phyloP scores from a whole-genome alignment of 768 basidiomycete species.

The Porpolomopsis calyptriformis region DNA sequence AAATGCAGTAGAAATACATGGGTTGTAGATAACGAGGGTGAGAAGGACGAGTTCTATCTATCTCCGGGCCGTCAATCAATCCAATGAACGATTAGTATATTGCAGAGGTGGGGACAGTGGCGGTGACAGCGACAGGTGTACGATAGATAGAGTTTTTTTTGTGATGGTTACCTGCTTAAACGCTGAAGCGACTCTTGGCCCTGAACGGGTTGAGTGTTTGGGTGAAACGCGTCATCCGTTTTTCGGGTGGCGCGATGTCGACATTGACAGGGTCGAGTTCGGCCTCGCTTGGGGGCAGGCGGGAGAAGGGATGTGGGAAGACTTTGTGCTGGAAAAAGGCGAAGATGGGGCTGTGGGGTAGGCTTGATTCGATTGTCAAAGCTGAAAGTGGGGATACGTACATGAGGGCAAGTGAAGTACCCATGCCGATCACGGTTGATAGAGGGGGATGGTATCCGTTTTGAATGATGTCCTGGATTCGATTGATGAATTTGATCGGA shows the following conservation, averaged over 20 bases:
- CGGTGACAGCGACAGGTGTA: too few relatives aligned
- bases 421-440: slow-evolving; percentile 40
- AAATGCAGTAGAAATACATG: too few relatives aligned
- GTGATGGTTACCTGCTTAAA: too few relatives aligned
- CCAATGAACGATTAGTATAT: too few relatives aligned
- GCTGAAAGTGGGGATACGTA: slow-evolving; percentile 24
- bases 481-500: neutral
- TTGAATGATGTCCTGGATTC: slow-evolving; percentile 36
- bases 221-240: too few relatives aligned
- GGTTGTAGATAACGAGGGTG: too few relatives aligned
- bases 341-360: slow-evolving; percentile 34
- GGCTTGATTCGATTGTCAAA: neutral
- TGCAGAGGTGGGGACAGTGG: too few relatives aligned
- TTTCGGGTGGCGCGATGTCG: neutral
- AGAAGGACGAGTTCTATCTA: too few relatives aligned
- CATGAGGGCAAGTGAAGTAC: slow-evolving; percentile 44
- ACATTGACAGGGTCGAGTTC: slow-evolving; percentile 8
- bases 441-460: slow-evolving; percentile 41
- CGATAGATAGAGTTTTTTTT: too few relatives aligned
- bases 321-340: slow-evolving; percentile 43
- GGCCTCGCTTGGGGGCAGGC: slow-evolving; percentile 13
- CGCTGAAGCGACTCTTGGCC: too few relatives aligned
- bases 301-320: slow-evolving; percentile 41
- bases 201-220: too few relatives aligned
- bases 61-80: too few relatives aligned